Evolutionary conservation across 225 moss, liverwort and hornwort genomes (phyloP), one percentile per base, ranked within the genome.

Genomic region (Pseudoscleropodium purum): DNA sequence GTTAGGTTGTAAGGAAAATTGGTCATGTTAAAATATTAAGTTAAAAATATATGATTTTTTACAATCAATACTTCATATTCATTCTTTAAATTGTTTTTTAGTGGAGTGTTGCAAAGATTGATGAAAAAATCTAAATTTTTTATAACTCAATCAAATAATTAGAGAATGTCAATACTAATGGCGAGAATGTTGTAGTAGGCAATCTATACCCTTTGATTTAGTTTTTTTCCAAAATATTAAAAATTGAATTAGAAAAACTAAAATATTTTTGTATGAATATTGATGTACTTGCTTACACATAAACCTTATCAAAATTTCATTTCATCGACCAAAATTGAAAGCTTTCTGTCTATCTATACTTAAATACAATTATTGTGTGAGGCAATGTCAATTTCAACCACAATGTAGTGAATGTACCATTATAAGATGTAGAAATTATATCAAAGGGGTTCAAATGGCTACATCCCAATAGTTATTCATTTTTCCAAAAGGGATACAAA

Each of bases 251-350:
- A 5, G 26, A 41, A 26, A 69, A 41, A n/a, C 23, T 39, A 7
- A 39, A 39, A 7, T 25, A 14, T 4, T 4, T 69, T 39, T 70
- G 13, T 39, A 5, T 4, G 2, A 70, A 25, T 24, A 70, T 70
- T 72, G 0, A 5, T 4, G 41, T 41, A 3, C 26, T 72, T 41
- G 0, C 9, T 0, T 4, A 0, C 7, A 72, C 15, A 72, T 26
- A 26, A n/a, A 24, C 0, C 15, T 15, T 15, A 5, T 26, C 26
- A 26, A 15, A 5, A 9, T 25, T 18, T 54, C 18, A 54, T 54
- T 54, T 54, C 54, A 54, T 18, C 54, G 18, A 18, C 16, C 54
- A 54, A 39, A 39, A 39, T 72, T 41, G 24, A 70, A 39, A 70
- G 25, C 39, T 70, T 70, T 20, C 36, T 21, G 21, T 37, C 0